Base-by-base conservation (phyloP, 2,329 filamentous ascomycete species). In the Sarocladium kiliense region DNA sequence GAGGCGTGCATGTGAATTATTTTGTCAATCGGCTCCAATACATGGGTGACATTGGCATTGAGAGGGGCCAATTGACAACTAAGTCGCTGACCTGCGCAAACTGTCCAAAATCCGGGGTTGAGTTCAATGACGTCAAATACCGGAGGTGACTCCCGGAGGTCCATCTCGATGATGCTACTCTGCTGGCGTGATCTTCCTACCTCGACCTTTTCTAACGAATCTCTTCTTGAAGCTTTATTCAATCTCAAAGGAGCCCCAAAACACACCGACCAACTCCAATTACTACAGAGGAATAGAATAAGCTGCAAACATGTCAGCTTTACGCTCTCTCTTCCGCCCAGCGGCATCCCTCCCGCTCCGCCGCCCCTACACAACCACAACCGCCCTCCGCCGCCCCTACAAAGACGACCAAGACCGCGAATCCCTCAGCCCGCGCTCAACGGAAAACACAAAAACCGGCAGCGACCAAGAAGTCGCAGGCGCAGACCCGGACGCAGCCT, bases 391-490 rank as follows among this genome's bases (percentile, higher is more conserved):
- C 9, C 41, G 59, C 3, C 66, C 77, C 3, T 79, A 79, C 67
- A 82, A 82, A 59, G 73, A 80, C 62, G 68, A 74, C 53, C 75
- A 79, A 60, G 78, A 86, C 65, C 80, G 83, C 53, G 78, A 86
- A 59, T 77, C 77, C 2, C 77, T 95, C 32, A 81, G 87, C 57
- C 84, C 87, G 0, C 76, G 81, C 32, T 71, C 79, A 2, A 82
- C 79, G 54, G 89, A 95, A 66, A 82, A 86, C 70, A 82, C 82
- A 56, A 83, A 86, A 65, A 84, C 82, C 51, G 87, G 83, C 3
- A 82, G 81, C 0, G 89, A 87, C 62, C 76, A 85, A 45, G 77
- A 81, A 42, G 71, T 73, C 12, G 78, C 85, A 0, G 76, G 79
- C 0, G 73, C 77, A 27, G 74, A 80, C 56, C 67, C 74, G 3